Percentiles rank a stretch among this genome's conserved stretches.
Conservation (phyloP, 805 yeast genomes). For the Candida andamanensis region DNA sequence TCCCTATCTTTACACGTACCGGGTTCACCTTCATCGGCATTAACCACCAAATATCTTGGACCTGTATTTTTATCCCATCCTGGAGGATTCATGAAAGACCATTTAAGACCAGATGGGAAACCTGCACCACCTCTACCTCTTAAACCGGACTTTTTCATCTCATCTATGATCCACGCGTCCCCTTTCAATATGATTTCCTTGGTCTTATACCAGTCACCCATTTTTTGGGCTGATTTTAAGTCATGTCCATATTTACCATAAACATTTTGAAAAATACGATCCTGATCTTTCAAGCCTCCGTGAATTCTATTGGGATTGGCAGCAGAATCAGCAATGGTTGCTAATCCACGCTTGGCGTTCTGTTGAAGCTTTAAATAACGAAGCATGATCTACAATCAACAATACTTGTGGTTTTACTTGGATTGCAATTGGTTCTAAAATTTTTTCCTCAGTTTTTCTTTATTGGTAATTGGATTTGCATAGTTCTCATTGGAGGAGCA, state of each 20-base stretch:
- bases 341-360: constrained; percentile 26
- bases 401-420: no score
- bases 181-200: constrained; percentile 81
- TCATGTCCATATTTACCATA: constrained; percentile 74
- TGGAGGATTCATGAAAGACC: constrained; percentile 95
- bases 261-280: constrained; percentile 82
- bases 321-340: constrained; percentile 44
- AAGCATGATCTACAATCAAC: constrained; percentile 22
- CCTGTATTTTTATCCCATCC: constrained; percentile 90
- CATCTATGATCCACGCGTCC: constrained; percentile 85
- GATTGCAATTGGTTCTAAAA: neutral
- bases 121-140: constrained; percentile 96
- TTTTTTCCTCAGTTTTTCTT: constrained; percentile 1
- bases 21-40: constrained; percentile 94
- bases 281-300: constrained; percentile 78
- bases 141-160: constrained; percentile 76
- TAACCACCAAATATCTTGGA: constrained; percentile 84
- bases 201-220: constrained; percentile 92
- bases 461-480: constrained; percentile 19
- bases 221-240: constrained; percentile 64
- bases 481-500: constrained; percentile 16
- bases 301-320: constrained; percentile 48
- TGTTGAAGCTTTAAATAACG: constrained; percentile 25
- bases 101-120: constrained; percentile 84
- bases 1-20: constrained; percentile 93